Evolutionary conservation across 2,329 filamentous ascomycete species (phyloP), one percentile per base, ranked within the genome.

Genomic region (Dactylellina sp.): DNA sequence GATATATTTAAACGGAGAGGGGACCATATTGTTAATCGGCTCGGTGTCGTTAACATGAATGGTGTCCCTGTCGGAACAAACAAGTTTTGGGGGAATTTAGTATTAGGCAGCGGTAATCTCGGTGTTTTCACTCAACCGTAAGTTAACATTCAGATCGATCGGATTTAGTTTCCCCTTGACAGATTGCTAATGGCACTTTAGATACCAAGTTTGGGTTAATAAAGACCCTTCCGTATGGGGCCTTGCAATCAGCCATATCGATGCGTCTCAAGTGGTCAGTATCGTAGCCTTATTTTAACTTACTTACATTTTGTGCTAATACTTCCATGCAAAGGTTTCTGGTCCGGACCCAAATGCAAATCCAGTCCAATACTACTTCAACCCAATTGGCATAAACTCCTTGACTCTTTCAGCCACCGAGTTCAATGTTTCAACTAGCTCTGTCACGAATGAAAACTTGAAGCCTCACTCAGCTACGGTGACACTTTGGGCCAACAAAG

Each of bases 341-440:
- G 92, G 91, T 7, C 83, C 85, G 3, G 84, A 85, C 71, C 82
- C 84, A 55, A 81, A 81, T 24, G 83, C 86, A 0, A 86, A 85
- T 7, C 89, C 91, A 2, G 85, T 86, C 0, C 82, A 85, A 25
- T 97, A 90, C 79, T 97, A 91, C 77, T 85, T 90, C 79, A 95
- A 92, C 78, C 93, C 94, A 0, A 83, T 95, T 46, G 91, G 91
- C 0, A 90, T 96, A 24, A 90, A 96, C 78, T 92, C 91, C 0
- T 80, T 98, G 28, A 86, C 92, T 25, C 82, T 98, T 7, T 95
- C 92, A 0, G 93, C 93, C 0, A 82, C 83, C 14, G 92, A 96
- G 79, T 85, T 98, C 7, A 86, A 85, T 2, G 78, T 82, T 1
- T 84, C 82, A 11, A 92, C 91, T 0, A 81, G 83, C 5, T 79